Evolutionary conservation across 495 filamentous ascomycete species (phyloP).

Genomic region (Amniculicola lignicola): DNA sequence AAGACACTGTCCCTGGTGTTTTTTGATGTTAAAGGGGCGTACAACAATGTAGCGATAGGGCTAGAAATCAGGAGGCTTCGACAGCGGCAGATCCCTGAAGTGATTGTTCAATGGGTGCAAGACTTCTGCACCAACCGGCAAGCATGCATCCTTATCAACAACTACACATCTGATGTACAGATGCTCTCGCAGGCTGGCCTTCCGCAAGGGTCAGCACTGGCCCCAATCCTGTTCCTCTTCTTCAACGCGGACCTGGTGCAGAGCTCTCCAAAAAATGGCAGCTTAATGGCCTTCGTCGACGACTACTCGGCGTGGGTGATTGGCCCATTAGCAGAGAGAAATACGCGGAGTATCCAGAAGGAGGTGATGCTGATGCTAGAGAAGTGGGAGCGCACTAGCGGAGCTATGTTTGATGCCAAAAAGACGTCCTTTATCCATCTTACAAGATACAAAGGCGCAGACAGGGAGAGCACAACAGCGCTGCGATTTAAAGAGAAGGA

Average conservation of each 20-base stretch:
- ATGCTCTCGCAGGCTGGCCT: slow-evolving; percentile 29
- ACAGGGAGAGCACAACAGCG: slow-evolving; percentile 3
- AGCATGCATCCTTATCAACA: slow-evolving; percentile 33
- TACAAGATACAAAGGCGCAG: slow-evolving; percentile 13
- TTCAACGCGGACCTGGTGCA: slow-evolving; percentile 39
- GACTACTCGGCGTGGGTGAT: slow-evolving; percentile 32
- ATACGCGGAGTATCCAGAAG: slow-evolving; percentile 24
- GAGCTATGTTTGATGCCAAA: slow-evolving; percentile 22
- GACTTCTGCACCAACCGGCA: slow-evolving; percentile 35
- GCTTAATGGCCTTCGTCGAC: slow-evolving; percentile 34
- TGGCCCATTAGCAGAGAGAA: slow-evolving; percentile 22
- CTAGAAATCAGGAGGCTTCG: slow-evolving; percentile 39
- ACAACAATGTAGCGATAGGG: slow-evolving; percentile 43
- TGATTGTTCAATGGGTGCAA: slow-evolving; percentile 38
- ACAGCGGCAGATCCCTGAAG: slow-evolving; percentile 37
- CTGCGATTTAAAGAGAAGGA: slow-evolving; percentile 21
- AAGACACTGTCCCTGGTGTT: slow-evolving; percentile 39
- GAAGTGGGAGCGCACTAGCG: slow-evolving; percentile 30
- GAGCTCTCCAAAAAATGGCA: slow-evolving; percentile 13
- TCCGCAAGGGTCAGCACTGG: slow-evolving; percentile 36
- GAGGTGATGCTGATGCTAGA: slow-evolving; percentile 24
- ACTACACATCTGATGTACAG: slow-evolving; percentile 2
- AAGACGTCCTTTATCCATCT: slow-evolving; percentile 29
- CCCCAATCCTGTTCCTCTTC: slow-evolving; percentile 38
- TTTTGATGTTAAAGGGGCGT: slow-evolving; percentile 48